A percentile compares a stretch with the other conserved stretches of the same genome.
These are phyloP conservation scores for Aspergillus nanangensis DNA, from an alignment of 495 filamentous ascomycete genomes.

Conservation along the genomic window DNA sequence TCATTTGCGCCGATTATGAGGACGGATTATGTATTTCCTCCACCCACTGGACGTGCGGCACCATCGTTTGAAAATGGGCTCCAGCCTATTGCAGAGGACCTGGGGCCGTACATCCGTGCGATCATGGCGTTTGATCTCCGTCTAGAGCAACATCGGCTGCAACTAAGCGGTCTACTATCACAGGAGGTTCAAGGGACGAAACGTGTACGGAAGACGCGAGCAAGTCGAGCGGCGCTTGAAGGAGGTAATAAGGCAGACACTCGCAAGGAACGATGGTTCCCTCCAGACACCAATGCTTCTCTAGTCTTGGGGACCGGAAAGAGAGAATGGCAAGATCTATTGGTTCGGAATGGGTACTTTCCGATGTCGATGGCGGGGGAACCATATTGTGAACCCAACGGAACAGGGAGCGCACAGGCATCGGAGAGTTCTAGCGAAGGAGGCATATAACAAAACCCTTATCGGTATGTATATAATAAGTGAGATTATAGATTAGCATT, in stretches of 20 bases:
- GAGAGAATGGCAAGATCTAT: constrained; percentile 54
- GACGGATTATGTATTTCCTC: constrained; percentile 22
- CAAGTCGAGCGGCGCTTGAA: constrained; percentile 78
- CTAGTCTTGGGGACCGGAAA: constrained; percentile 65
- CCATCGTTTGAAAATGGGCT: constrained; percentile 71
- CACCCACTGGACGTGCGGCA: constrained; percentile 28
- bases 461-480: neutral
- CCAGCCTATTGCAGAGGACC: constrained; percentile 60
- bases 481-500: constrained; percentile 1
- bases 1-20: constrained; percentile 35
- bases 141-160: constrained; percentile 61
- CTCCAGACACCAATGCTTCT: constrained; percentile 56
- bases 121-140: constrained; percentile 73
- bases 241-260: constrained; percentile 69
- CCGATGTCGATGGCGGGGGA: constrained; percentile 1
- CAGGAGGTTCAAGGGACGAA: constrained; percentile 50
- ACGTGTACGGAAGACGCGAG: constrained; percentile 68
- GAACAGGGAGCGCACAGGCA: constrained; percentile 5
- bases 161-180: constrained; percentile 57
- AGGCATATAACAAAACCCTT: constrained; percentile 2
- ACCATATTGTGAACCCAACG: neutral
- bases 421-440: constrained; percentile 12
- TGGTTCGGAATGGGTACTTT: constrained; percentile 34
- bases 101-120: constrained; percentile 77
- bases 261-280: constrained; percentile 76